Evolutionary conservation across 1,284 basidiomycete species (phyloP).

Genomic region (Boletus sp.): DNA sequence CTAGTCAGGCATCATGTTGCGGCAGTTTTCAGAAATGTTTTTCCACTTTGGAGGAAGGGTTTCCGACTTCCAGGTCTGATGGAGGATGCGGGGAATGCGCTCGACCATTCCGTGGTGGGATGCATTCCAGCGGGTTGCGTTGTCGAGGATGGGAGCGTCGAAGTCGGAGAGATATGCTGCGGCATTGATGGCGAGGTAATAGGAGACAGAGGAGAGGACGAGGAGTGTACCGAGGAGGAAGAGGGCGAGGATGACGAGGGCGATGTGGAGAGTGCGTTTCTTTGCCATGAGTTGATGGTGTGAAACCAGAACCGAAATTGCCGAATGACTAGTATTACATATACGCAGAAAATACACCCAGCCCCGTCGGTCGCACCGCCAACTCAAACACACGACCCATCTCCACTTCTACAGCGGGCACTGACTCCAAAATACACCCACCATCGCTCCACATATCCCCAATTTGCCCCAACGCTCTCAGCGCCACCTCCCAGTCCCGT

Average conservation of each 20-base stretch:
- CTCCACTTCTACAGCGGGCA: slow-evolving; percentile 48
- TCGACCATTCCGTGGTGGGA: slow-evolving; percentile 61
- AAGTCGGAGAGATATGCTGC: slow-evolving; percentile 76
- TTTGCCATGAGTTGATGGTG: slow-evolving; percentile 47
- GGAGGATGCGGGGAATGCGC: slow-evolving; percentile 88
- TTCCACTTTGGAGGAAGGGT: slow-evolving; percentile 84
- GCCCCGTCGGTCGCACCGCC: slow-evolving; percentile 51
- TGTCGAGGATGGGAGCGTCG: slow-evolving; percentile 66
- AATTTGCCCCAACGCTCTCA: slow-evolving; percentile 47
- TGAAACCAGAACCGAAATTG: not conserved
- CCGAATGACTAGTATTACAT: not conserved
- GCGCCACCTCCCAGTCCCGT: slow-evolving; percentile 57
- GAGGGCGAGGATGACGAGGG: slow-evolving; percentile 78
- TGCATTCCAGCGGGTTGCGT: slow-evolving; percentile 56
- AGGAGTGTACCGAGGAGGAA: slow-evolving; percentile 89
- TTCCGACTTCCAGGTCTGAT: slow-evolving; percentile 98
- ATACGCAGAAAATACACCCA: slow-evolving; percentile 18
- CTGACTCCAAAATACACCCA: slow-evolving; percentile 49
- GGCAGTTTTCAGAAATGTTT: slow-evolving; percentile 74
- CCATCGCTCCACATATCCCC: slow-evolving; percentile 53
- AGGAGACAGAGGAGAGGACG: slow-evolving; percentile 88
- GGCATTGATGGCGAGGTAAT: slow-evolving; percentile 84
- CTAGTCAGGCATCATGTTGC: slow-evolving; percentile 95
- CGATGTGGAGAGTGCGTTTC: slow-evolving; percentile 63
- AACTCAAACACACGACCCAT: slow-evolving; percentile 48